Percentiles rank a stretch among this genome's conserved stretches.
Conservation (phyloP, 2,329 filamentous ascomycete species). For the Tolypocladium cylindrosporum region DNA sequence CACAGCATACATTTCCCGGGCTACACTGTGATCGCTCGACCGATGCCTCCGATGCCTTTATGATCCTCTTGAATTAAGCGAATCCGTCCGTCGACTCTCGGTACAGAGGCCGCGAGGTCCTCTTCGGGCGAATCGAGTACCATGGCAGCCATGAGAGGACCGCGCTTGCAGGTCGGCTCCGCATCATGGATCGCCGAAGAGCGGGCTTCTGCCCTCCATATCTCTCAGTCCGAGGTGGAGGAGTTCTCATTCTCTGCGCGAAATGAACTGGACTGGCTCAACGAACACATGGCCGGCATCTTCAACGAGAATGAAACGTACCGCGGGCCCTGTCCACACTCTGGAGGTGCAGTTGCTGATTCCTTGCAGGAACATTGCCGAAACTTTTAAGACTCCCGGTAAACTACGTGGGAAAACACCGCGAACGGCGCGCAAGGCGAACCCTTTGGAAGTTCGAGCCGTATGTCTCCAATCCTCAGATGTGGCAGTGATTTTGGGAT, state of each 20-base stretch:
- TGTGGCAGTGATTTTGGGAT: background rate
- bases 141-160: constrained; percentile 39
- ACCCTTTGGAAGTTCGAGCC: constrained; percentile 47
- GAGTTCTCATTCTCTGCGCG: constrained; percentile 88
- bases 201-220: constrained; percentile 64
- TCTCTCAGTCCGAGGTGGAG: constrained; percentile 74
- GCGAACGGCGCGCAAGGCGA: constrained; percentile 54
- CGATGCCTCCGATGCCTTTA: constrained; percentile 2
- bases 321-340: constrained; percentile 7
- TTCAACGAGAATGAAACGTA: constrained; percentile 83
- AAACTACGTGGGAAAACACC: constrained; percentile 77
- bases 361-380: constrained; percentile 65
- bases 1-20: background rate
- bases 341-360: constrained; percentile 4
- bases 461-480: constrained; percentile 33
- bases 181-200: constrained; percentile 79
- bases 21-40: background rate
- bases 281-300: constrained; percentile 95
- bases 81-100: background rate
- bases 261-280: constrained; percentile 95
- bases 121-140: constrained; percentile 7
- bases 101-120: background rate
- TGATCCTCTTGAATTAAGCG: constrained; percentile 1
- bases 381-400: constrained; percentile 91
- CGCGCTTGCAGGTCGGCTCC: constrained; percentile 66